Conservation (phyloP, 306 rosid genomes). For the Quercus dentata region DNA sequence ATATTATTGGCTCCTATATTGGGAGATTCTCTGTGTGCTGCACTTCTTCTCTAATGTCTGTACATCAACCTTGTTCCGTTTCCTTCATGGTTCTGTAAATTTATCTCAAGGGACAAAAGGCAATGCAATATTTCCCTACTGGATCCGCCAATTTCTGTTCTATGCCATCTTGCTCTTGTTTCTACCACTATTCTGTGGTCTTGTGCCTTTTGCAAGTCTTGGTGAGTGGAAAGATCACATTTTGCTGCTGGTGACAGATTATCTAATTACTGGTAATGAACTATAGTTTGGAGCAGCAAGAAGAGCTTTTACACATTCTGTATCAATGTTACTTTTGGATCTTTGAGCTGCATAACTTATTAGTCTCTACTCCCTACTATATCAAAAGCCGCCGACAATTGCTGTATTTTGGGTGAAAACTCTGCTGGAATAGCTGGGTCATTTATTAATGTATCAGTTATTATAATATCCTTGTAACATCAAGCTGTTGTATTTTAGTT, state of each 20-base stretch:
- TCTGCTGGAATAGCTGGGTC: neutral
- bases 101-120: slow-evolving; percentile 26
- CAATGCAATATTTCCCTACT: slow-evolving; percentile 30
- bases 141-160: slow-evolving; percentile 61
- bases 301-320: neutral
- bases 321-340: too few relatives aligned
- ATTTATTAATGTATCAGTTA: neutral
- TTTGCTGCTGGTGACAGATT: slow-evolving; percentile 12
- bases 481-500: neutral
- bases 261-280: slow-evolving; percentile 13
- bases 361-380: neutral
- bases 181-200: slow-evolving; percentile 78
- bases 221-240: slow-evolving; percentile 74
- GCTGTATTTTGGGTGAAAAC: neutral
- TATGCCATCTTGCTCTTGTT: slow-evolving; percentile 35
- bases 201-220: slow-evolving; percentile 73
- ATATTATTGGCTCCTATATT: slow-evolving; percentile 61
- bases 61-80: slow-evolving; percentile 40
- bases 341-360: neutral
- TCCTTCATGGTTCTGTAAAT: slow-evolving; percentile 63
- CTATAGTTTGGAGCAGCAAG: neutral
- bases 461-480: neutral
- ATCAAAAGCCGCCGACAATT: neutral
- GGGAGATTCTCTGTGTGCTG: slow-evolving; percentile 66
- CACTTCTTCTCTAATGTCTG: slow-evolving; percentile 57